Percentiles rank a stretch among this genome's conserved stretches.
Evolutionary conservation across 441 rosid genomes (phyloP).

Genomic region (Mallotus repandus): DNA sequence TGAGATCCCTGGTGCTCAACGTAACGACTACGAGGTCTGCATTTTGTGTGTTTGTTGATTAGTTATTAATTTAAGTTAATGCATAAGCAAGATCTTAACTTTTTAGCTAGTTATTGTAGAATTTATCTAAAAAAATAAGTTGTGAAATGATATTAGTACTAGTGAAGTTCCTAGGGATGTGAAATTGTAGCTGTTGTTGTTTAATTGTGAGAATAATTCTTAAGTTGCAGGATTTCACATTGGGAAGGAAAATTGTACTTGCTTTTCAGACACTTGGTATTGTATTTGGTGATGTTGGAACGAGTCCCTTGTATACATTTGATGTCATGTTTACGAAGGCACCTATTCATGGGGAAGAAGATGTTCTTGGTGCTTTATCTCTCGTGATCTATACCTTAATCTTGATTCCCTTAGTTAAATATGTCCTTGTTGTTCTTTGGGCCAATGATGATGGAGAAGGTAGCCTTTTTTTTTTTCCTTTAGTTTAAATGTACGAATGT

Average conservation of each 20-base stretch:
- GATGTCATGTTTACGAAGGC: conserved; percentile 35
- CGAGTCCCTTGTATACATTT: no score
- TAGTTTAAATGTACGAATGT: neutral
- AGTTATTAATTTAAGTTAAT: no score
- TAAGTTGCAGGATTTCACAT: no score
- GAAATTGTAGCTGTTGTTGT: no score
- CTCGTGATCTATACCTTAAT: conserved; percentile 82
- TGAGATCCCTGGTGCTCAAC: conserved; percentile 79
- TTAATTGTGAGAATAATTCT: no score
- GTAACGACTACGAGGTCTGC: conserved; percentile 66
- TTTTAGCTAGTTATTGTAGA: neutral
- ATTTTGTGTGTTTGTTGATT: neutral
- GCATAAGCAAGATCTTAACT: conserved; percentile 20
- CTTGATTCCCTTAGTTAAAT: conserved; percentile 81
- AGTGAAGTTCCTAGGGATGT: no score
- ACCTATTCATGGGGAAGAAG: conserved; percentile 75
- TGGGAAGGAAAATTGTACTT: no score
- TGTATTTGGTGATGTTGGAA: no score
- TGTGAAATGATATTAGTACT: no score
- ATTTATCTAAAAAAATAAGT: no score
- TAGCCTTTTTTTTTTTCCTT: conserved; percentile 21
- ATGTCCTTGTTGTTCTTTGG: conserved; percentile 93
- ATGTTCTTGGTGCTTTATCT: conserved; percentile 89
- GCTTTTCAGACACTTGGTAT: no score
- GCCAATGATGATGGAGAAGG: conserved; percentile 99